A percentile compares a stretch with the other conserved stretches of the same genome.
Evolutionary conservation across 345 rosid genomes (phyloP).

Genomic region (sweet orange (Citrus sinensis)): DNA sequence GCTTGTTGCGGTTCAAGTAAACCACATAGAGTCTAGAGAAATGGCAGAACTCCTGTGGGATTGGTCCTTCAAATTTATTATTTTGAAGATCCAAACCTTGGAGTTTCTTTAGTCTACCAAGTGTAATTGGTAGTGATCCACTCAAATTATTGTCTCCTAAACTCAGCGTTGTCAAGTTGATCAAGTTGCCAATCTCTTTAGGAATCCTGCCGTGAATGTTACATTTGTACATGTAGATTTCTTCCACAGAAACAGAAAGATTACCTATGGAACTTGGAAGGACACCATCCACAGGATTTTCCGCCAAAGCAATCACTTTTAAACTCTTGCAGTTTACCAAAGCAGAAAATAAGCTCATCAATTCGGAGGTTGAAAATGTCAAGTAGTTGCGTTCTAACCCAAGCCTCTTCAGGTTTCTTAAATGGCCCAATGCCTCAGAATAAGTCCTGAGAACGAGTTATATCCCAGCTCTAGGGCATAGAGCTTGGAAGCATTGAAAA

Average conservation of each 20-base stretch:
- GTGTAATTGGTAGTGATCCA: constrained; percentile 5
- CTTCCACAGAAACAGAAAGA: neutral
- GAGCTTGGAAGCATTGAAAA: neutral
- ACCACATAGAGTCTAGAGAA: neutral
- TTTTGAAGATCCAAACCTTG: neutral
- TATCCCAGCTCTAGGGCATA: fast-evolving
- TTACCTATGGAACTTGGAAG: constrained; percentile 16
- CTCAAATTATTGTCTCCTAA: constrained; percentile 6
- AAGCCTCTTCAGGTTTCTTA: neutral
- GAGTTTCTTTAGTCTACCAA: neutral
- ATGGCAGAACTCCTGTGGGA: neutral
- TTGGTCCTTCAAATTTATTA: constrained; percentile 4
- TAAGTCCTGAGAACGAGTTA: neutral
- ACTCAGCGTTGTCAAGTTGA: neutral
- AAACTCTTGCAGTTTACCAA: constrained; percentile 9
- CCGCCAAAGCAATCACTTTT: too few species aligned
- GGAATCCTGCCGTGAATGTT: constrained; percentile 18
- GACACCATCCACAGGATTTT: neutral
- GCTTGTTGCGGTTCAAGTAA: neutral
- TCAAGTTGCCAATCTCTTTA: neutral
- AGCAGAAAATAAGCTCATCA: constrained; percentile 3
- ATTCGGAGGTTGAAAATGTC: neutral
- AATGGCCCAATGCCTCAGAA: neutral
- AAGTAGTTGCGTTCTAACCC: neutral
- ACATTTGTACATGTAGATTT: neutral